Evolutionary conservation across 2,329 filamentous ascomycete genomes (phyloP).

Genomic region (Trichothecium roseum): DNA sequence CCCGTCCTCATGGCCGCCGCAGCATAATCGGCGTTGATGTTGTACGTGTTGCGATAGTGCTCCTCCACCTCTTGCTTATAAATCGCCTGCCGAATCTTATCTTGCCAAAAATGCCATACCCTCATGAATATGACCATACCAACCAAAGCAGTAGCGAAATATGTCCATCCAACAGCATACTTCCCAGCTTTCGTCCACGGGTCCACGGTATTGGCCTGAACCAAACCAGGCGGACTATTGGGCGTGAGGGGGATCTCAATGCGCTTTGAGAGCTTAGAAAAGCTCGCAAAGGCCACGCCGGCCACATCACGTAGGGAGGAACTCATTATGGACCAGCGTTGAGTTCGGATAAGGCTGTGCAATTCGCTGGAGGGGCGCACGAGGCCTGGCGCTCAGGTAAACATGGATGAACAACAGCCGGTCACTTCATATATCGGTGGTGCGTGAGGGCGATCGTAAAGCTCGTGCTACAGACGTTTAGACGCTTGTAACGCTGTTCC

Average conservation of each 20-base stretch:
- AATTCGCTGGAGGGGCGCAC: neutral
- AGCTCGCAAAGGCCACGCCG: constrained; percentile 19
- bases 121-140: constrained; percentile 57
- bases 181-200: constrained; percentile 76
- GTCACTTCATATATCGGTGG: neutral
- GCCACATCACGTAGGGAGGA: constrained; percentile 21
- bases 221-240: constrained; percentile 48
- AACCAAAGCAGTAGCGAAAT: constrained; percentile 69
- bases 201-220: constrained; percentile 57
- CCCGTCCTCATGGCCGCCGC: constrained; percentile 36
- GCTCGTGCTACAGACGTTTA: no score
- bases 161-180: constrained; percentile 81
- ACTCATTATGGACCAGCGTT: constrained; percentile 27
- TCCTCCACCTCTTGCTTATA: constrained; percentile 74
- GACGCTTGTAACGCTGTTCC: no score
- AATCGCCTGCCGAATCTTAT: constrained; percentile 82
- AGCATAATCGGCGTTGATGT: constrained; percentile 36
- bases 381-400: no score
- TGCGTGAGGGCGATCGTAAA: neutral
- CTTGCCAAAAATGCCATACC: constrained; percentile 83
- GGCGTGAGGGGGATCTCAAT: constrained; percentile 51
- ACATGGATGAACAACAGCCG: neutral
- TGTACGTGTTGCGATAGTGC: constrained; percentile 46
- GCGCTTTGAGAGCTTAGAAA: constrained; percentile 36
- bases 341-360: neutral